phyloP scores from a whole-genome alignment of 2,329 filamentous ascomycete genomes.

The Penicillium corylophilum region DNA sequence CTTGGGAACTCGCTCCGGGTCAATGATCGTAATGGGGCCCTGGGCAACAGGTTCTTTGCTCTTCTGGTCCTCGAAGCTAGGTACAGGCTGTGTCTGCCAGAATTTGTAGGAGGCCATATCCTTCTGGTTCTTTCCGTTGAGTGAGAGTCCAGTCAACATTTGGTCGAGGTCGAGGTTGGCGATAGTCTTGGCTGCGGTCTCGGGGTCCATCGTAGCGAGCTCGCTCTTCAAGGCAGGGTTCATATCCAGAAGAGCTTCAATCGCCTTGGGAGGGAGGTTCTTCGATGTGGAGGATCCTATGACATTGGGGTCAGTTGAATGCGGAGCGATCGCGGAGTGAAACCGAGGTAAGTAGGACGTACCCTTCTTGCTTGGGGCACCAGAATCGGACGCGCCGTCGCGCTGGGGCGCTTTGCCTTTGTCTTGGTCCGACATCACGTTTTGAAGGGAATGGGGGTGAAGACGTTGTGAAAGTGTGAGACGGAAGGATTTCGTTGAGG shows the following conservation, averaged over 20 bases:
- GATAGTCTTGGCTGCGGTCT: slow-evolving; percentile 54
- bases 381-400: slow-evolving; percentile 7
- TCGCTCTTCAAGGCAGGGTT: slow-evolving; percentile 67
- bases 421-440: slow-evolving; percentile 36
- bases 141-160: slow-evolving; percentile 56
- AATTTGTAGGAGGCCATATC: slow-evolving; percentile 98
- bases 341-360: background rate
- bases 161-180: slow-evolving; percentile 50
- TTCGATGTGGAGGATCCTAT: slow-evolving; percentile 30
- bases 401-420: slow-evolving; percentile 35
- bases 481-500: slow-evolving; percentile 23
- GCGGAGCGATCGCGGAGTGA: background rate
- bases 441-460: slow-evolving; percentile 8
- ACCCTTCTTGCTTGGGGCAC: slow-evolving; percentile 13
- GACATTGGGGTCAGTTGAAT: slow-evolving; percentile 25
- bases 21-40: slow-evolving; percentile 79
- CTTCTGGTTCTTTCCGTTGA: slow-evolving; percentile 84
- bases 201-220: slow-evolving; percentile 69
- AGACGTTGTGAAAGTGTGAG: slow-evolving; percentile 10
- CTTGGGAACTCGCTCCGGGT: slow-evolving; percentile 74
- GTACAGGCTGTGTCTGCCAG: slow-evolving; percentile 96
- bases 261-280: slow-evolving; percentile 34
- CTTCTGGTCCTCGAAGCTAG: slow-evolving; percentile 67
- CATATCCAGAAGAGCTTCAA: slow-evolving; percentile 44
- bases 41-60: slow-evolving; percentile 57